These are phyloP conservation scores for Linderniella brevidens DNA, from an alignment of 257 asterid genomes.

Conservation along the genomic window DNA sequence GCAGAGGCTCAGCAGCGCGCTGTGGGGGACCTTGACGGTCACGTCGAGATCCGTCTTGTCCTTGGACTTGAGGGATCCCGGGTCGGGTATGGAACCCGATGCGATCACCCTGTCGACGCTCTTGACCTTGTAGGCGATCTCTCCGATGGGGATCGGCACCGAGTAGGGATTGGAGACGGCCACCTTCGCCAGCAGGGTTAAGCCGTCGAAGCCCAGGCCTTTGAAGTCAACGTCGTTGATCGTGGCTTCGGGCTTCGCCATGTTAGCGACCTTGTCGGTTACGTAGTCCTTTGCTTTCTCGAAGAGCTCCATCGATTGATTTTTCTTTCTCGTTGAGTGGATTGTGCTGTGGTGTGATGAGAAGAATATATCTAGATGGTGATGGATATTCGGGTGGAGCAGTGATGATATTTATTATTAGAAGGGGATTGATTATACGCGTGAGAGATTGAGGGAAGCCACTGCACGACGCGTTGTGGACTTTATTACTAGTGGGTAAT, in stretches of 20 bases:
- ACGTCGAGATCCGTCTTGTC: constrained; percentile 28
- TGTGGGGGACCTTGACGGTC: constrained; percentile 30
- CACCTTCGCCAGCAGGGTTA: constrained; percentile 21
- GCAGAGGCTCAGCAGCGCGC: constrained; percentile 32
- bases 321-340: too few relatives aligned
- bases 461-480: too few relatives aligned
- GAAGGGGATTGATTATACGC: too few relatives aligned
- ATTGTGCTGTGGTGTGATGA: too few relatives aligned
- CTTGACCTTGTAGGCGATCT: constrained; percentile 24
- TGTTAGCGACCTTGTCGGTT: constrained; percentile 19
- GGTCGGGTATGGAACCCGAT: constrained; percentile 35
- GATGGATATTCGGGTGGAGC: too few relatives aligned
- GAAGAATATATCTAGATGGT: too few relatives aligned
- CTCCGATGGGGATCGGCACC: constrained; percentile 31
- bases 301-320: constrained; percentile 12
- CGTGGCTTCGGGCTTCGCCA: constrained; percentile 35
- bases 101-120: constrained; percentile 24
- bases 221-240: constrained; percentile 34
- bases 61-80: constrained; percentile 35
- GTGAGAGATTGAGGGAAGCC: too few relatives aligned
- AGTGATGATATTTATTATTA: too few relatives aligned
- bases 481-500: too few relatives aligned
- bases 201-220: constrained; percentile 16
- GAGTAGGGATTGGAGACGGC: constrained; percentile 29
- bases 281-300: constrained; percentile 24